Evolutionary conservation across 1,139 yeast species (phyloP), one percentile per base, ranked within the genome.

Genomic region (Blastobotrys persicus): DNA sequence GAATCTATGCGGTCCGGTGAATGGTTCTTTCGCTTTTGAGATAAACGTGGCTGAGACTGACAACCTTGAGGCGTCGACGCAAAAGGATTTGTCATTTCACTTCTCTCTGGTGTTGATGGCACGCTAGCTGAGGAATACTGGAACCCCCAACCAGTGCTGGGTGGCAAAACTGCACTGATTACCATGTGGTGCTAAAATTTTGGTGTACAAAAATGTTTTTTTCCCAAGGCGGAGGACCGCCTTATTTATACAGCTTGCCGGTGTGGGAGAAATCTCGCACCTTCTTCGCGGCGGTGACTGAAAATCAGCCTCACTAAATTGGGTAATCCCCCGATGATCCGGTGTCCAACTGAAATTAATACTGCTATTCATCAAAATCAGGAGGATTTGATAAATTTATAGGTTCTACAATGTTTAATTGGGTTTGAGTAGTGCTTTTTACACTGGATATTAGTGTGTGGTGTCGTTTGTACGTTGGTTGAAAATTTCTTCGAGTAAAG

Each of bases 71-170:
- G 13, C 26, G 28, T 5, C 28, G 28, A 5, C 9, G 26, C 39
- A 16, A 31, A 26, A 35, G 11, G 35, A 33, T 28, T 37, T 28
- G 39, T n/a, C 42, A 32, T 17, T 33, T 16, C 9, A 13, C 31
- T 4, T 31, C 14, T 40, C 31, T 23, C 45, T 20, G 44, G 45
- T 20, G 44, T 26, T 19, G 49, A 13, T 5, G 49, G 42, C 12
- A 35, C 45, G n/a, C 47, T 19, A 9, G 28, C 28, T 18, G 51
- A 43, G 53, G 53, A 40, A 44, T 53, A 52, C 48, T 59, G 53
- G 38, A 60, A 60, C 35, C 61, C 62, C 63, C 63, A 60, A 43
- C 63, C 61, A 1, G 63, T 57, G 23, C 58, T 43, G 2, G 61
- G 60, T 17, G 63, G 63, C 46, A 60, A 40, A 13, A 60, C 63